phyloP scores from a whole-genome alignment of 2,329 filamentous ascomycete genomes.

The Epichloe bromicola region DNA sequence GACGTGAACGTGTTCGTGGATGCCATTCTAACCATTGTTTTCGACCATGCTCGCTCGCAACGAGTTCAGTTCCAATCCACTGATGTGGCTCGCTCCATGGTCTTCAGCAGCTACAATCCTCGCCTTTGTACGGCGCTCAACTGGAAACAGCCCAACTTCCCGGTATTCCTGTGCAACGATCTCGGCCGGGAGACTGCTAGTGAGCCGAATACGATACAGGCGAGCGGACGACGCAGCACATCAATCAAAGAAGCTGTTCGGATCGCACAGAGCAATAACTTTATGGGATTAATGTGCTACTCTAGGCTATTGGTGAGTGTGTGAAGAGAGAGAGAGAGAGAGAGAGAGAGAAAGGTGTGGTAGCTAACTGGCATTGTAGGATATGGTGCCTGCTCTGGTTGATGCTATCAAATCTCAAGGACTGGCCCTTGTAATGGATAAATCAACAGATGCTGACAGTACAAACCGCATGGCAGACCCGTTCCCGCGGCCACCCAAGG shows the following conservation, averaged over 20 bases:
- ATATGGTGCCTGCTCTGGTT: conserved; percentile 83
- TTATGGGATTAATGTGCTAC: conserved; percentile 92
- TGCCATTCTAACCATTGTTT: conserved; percentile 69
- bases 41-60: conserved; percentile 70
- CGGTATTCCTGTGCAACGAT: conserved; percentile 89
- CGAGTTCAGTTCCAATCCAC: conserved; percentile 49
- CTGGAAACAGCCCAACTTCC: conserved; percentile 99
- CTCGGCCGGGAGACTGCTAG: conserved; percentile 51
- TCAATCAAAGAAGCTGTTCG: conserved; percentile 93
- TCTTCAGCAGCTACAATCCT: conserved; percentile 88
- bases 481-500: conserved; percentile 55
- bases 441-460: conserved; percentile 45
- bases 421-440: conserved; percentile 81
- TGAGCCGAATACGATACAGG: conserved; percentile 24
- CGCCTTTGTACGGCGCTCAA: conserved; percentile 88
- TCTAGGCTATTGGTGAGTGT: conserved; percentile 66
- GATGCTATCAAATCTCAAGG: conserved; percentile 92
- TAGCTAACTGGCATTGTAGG: conserved; percentile 33
- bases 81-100: conserved; percentile 69
- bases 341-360: background rate
- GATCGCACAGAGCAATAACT: conserved; percentile 89
- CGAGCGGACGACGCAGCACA: conserved; percentile 59
- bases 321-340: background rate
- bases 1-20: conserved; percentile 85
- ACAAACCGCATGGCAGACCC: conserved; percentile 30